Evolutionary conservation across 75 land plant genomes (phyloP).

Genomic region (Pseudotsuga menziesii): DNA sequence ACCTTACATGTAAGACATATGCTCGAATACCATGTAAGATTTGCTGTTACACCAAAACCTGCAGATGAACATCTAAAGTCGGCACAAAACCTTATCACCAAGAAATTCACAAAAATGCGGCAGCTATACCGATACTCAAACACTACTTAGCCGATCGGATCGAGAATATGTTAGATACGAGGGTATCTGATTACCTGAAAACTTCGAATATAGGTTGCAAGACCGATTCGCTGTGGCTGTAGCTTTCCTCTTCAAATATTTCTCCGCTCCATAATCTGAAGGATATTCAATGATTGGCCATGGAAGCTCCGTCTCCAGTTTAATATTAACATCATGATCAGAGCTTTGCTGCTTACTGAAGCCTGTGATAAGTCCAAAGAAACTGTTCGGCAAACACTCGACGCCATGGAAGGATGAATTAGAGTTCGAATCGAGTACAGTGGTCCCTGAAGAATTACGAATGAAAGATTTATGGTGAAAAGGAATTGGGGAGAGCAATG

Average conservation of each 20-base stretch:
- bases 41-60: too few relatives aligned
- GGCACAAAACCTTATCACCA: too few relatives aligned
- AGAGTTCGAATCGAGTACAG: neutral
- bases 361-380: neutral
- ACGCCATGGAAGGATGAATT: neutral
- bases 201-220: neutral
- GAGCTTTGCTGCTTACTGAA: neutral
- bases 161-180: neutral
- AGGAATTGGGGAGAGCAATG: neutral
- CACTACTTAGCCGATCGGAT: too few relatives aligned
- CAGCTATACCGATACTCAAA: too few relatives aligned
- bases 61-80: too few relatives aligned
- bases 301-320: neutral
- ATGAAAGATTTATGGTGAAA: too few relatives aligned
- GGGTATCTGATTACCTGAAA: neutral
- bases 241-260: neutral
- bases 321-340: neutral
- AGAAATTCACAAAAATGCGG: too few relatives aligned
- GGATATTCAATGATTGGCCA: slow-evolving; percentile 1
- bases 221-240: neutral
- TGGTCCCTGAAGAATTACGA: too few relatives aligned
- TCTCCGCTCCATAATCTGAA: slow-evolving; percentile 2
- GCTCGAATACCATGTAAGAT: too few relatives aligned
- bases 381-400: neutral
- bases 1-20: too few relatives aligned